Evolutionary conservation across 805 yeast species (phyloP), one percentile per base, ranked within the genome.

Genomic region (Debaryomyces prosopidis): DNA sequence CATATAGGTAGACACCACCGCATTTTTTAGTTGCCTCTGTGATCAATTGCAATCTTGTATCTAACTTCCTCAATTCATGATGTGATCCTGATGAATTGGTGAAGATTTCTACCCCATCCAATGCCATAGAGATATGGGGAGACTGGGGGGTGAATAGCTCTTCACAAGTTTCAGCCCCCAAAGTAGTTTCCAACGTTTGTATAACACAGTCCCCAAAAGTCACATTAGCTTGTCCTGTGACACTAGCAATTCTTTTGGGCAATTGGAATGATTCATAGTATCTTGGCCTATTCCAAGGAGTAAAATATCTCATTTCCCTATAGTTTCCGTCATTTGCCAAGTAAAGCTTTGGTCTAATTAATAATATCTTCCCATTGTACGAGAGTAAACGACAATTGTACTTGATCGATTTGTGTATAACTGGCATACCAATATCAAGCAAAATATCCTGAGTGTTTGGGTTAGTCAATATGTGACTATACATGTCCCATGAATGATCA

Each of bases 91-190:
- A 85, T 0, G 97, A 89, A 62, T 94, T 94, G 36, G 97, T 90
- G 60, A 94, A 77, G 57, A 94, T 91, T 66, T 94, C 99, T n/a
- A 92, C 96, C 36, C 99, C 99, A 64, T 90, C 97, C 28, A 94
- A 71, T 0, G 96, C 80, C 89, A 92, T 84, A 15, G 82, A 81
- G 45, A 94, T 87, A 65, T 92, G 97, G 3, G 99, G 99, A 3
- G 96, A 84, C 52, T 89, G 85, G 1, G 99, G 99, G 0, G 99
- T 94, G 66, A 94, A 94, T 46, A 94, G 73, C 66, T 94, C 99
- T 64, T 94, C 99, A 65, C 99, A 94, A 0, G 99, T 95, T 66
- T 94, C 99, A 37, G 92, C 89, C n/a, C 99, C 99, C 45, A 94
- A 76, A 36, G 86, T 84, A 0, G 98, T 89, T 57, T 91, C 97